These are phyloP conservation scores for Chaetomidium leptoderma DNA, from an alignment of 495 filamentous ascomycete species.

Conservation along the genomic window DNA sequence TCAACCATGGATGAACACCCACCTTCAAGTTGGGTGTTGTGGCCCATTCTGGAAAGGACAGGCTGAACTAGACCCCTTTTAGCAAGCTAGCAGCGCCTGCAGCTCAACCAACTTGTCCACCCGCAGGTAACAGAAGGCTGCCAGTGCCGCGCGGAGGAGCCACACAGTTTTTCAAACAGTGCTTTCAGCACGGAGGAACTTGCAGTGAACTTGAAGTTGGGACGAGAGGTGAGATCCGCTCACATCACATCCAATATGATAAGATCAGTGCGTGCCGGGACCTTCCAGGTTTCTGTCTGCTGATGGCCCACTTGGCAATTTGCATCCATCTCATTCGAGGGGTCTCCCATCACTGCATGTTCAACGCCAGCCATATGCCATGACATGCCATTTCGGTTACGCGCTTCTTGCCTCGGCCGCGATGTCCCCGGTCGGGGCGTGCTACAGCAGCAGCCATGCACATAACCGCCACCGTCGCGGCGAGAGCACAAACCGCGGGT, in stretches of 20 bases:
- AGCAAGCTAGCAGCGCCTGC: not conserved
- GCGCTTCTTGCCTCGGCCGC: not conserved
- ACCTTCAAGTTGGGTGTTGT: not conserved
- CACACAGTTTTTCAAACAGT: not conserved
- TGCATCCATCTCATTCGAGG: not conserved
- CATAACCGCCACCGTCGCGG: conserved; percentile 1
- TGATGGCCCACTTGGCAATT: not conserved
- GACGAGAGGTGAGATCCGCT: too few relatives aligned
- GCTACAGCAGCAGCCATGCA: conserved; percentile 2
- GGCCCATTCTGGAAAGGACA: not conserved
- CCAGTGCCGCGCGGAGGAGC: conserved; percentile 1
- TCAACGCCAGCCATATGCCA: too few relatives aligned
- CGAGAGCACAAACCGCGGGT: conserved; percentile 10
- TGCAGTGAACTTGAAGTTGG: too few relatives aligned
- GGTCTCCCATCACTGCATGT: not conserved
- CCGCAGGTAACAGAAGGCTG: not conserved
- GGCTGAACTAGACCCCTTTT: not conserved
- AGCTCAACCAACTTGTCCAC: too few relatives aligned
- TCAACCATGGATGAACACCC: not conserved
- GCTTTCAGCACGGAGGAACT: not conserved
- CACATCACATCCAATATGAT: too few relatives aligned
- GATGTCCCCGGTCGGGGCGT: not conserved
- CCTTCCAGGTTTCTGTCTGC: too few relatives aligned
- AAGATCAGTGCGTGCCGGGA: too few relatives aligned
- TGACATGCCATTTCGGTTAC: not conserved